A percentile compares a stretch with the other conserved stretches of the same genome.
Conservation (phyloP, 1,139 yeast species). For the Geotrichum europaeum region DNA sequence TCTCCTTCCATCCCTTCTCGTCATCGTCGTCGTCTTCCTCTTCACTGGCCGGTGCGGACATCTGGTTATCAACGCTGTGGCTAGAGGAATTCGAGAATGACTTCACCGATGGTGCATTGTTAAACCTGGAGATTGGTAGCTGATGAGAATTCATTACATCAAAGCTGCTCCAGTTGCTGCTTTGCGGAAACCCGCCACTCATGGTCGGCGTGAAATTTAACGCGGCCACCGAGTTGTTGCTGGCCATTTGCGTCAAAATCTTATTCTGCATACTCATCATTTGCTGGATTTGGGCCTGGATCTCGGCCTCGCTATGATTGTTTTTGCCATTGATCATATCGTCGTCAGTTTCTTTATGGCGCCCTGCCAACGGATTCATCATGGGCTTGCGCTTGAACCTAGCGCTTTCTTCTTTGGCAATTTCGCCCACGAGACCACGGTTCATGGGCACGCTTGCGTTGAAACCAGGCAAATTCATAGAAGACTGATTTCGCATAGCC, state of each 20-base stretch:
- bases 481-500: slow-evolving; percentile 12
- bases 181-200: neutral
- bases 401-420: slow-evolving; percentile 37
- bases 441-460: slow-evolving; percentile 14
- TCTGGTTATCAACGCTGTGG: neutral
- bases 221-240: neutral
- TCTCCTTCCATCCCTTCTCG: slow-evolving; percentile 16
- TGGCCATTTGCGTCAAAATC: slow-evolving; percentile 21
- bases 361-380: neutral
- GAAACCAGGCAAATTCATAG: slow-evolving; percentile 22
- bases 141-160: slow-evolving; percentile 4
- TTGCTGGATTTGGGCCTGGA: slow-evolving; percentile 22
- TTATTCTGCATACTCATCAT: slow-evolving; percentile 23
- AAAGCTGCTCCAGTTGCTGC: slow-evolving; percentile 12
- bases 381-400: slow-evolving; percentile 28
- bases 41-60: neutral
- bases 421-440: slow-evolving; percentile 38
- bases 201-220: neutral
- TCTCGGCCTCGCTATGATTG: slow-evolving; percentile 12
- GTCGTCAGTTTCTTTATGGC: neutral
- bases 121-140: neutral
- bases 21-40: slow-evolving; percentile 17
- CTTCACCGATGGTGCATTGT: neutral
- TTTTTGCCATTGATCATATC: neutral
- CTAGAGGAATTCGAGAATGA: neutral